These are phyloP conservation scores for Suillus fuscotomentosus DNA, from an alignment of 768 basidiomycete species.

Conservation along the genomic window DNA sequence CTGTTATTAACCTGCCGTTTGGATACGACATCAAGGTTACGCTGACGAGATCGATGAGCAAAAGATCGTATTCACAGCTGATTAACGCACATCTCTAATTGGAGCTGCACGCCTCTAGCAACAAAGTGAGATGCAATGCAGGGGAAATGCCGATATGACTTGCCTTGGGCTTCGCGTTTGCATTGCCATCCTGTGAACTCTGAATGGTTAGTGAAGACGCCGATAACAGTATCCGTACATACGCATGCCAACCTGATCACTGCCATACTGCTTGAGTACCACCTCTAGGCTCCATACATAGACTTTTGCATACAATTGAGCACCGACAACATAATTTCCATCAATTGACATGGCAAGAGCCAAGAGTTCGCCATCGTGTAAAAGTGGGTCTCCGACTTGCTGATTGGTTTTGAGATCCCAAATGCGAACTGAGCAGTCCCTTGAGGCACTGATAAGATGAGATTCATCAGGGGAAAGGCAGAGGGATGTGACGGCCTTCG, in stretches of 20 bases:
- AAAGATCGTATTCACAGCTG: background rate
- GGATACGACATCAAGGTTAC: background rate
- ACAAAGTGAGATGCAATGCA: background rate
- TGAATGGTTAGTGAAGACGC: background rate
- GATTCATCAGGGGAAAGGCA: background rate
- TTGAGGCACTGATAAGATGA: background rate
- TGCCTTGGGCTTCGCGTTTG: background rate
- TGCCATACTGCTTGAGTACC: background rate
- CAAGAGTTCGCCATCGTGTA: background rate
- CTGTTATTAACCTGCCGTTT: background rate
- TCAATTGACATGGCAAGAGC: background rate
- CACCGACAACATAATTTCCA: background rate
- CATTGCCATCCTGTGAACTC: background rate
- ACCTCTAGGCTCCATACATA: background rate
- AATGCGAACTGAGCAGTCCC: background rate
- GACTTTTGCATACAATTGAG: background rate
- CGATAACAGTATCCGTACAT: background rate
- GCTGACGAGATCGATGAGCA: background rate
- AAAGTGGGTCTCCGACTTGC: background rate
- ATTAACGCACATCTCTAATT: background rate
- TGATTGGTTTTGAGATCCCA: background rate
- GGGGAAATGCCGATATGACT: background rate
- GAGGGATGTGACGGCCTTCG: background rate
- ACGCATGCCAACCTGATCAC: background rate
- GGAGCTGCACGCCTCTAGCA: background rate